Evolutionary conservation across 129 eudicot genomes (phyloP).

Genomic region (Pseudognaphalium luteoalbum): DNA sequence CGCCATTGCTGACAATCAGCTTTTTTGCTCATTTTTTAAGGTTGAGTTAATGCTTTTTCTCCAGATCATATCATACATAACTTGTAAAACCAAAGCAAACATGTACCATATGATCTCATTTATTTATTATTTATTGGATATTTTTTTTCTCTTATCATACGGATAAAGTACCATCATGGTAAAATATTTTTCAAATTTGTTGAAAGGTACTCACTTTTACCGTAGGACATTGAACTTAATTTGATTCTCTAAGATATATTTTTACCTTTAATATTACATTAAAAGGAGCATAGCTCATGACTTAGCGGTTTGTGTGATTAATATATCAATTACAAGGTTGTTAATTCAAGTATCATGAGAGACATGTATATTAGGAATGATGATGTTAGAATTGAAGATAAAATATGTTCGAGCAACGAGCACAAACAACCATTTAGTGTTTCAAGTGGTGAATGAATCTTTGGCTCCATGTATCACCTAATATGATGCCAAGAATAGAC

Average conservation of each 20-base stretch:
- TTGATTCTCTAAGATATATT: too few relatives aligned
- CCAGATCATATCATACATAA: constrained; percentile 15
- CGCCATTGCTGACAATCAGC: constrained; percentile 73
- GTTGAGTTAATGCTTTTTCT: constrained; percentile 10
- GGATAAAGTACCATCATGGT: background rate
- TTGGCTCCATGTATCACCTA: background rate
- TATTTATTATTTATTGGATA: background rate
- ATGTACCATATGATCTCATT: background rate
- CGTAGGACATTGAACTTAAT: background rate
- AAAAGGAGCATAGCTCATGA: too few relatives aligned
- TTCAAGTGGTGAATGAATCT: constrained; percentile 1
- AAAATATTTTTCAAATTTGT: too few relatives aligned
- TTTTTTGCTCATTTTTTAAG: constrained; percentile 41
- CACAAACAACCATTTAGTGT: background rate
- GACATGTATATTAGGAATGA: too few relatives aligned
- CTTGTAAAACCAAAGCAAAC: constrained; percentile 28
- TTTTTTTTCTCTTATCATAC: too few relatives aligned
- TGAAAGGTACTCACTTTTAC: too few relatives aligned
- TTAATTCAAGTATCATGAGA: too few relatives aligned
- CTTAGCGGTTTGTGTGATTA: too few relatives aligned
- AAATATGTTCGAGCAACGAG: background rate
- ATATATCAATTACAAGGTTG: too few relatives aligned
- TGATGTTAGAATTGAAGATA: background rate
- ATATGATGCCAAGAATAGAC: background rate
- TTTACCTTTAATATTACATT: too few relatives aligned